A percentile compares a stretch with the other conserved stretches of the same genome.
These are phyloP conservation scores for Kingdonia uniflora DNA, from an alignment of 164 flowering plant species.

Conservation along the genomic window DNA sequence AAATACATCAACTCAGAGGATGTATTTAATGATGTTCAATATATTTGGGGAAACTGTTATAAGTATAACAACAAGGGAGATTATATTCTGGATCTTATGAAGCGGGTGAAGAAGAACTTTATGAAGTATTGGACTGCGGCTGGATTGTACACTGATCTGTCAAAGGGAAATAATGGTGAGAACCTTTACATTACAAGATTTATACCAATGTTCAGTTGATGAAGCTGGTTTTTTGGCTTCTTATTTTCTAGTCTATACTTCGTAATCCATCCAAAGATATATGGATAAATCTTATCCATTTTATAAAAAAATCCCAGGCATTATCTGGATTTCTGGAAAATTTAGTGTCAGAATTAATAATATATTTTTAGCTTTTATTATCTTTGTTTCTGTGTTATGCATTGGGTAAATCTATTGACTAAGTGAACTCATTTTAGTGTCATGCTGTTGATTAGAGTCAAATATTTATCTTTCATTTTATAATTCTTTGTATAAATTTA, in stretches of 20 bases:
- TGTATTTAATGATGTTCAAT: constrained; percentile 83
- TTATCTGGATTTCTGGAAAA: too few species aligned
- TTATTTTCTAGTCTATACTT: neutral
- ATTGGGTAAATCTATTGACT: too few species aligned
- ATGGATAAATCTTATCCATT: too few species aligned
- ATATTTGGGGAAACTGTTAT: constrained; percentile 89
- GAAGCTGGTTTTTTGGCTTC: neutral
- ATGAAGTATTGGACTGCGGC: constrained; percentile 80
- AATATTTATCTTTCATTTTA: too few species aligned
- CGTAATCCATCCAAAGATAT: too few species aligned
- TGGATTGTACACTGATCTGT: constrained; percentile 51
- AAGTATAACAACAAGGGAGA: constrained; percentile 94
- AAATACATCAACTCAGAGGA: constrained; percentile 74
- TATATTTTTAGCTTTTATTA: too few species aligned
- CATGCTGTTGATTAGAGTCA: too few species aligned
- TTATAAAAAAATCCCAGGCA: too few species aligned
- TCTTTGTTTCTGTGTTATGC: too few species aligned
- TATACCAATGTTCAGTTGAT: constrained; percentile 4
- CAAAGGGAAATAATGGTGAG: constrained; percentile 42
- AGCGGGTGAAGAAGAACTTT: constrained; percentile 85
- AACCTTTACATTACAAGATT: constrained; percentile 4
- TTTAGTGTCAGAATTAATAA: too few species aligned
- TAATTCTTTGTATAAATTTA: too few species aligned
- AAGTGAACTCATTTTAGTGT: too few species aligned
- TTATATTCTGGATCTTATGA: constrained; percentile 86